phyloP scores from a whole-genome alignment of 306 rosid genomes.

The Lathyrus sativus region DNA sequence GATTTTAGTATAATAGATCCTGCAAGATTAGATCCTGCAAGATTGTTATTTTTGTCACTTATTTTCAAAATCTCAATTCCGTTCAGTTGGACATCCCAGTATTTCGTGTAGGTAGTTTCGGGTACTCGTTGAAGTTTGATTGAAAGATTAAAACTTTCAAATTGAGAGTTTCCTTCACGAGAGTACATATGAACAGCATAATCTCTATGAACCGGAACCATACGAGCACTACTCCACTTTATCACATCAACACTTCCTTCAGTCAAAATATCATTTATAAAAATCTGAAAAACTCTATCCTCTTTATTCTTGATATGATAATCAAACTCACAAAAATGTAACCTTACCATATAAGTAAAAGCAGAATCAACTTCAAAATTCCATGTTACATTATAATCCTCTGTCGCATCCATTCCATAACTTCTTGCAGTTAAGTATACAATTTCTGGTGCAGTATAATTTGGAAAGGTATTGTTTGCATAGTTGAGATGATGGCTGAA shows the following conservation, averaged over 20 bases:
- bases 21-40: conserved; percentile 30
- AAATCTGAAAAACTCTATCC: conserved; percentile 18
- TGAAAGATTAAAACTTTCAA: background rate
- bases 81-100: conserved; percentile 12
- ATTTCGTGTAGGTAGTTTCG: rapidly evolving
- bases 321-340: conserved; percentile 36
- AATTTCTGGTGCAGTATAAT: background rate
- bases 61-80: conserved; percentile 43
- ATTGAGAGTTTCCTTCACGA: background rate
- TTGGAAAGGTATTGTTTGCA: background rate
- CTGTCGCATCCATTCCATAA: background rate
- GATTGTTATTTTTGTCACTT: conserved; percentile 17
- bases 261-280: background rate
- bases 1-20: conserved; percentile 4
- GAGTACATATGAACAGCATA: background rate
- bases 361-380: conserved; percentile 5
- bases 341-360: conserved; percentile 12
- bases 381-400: conserved; percentile 23
- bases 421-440: conserved; percentile 19
- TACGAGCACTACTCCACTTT: background rate
- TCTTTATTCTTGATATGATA: background rate
- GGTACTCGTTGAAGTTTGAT: conserved; percentile 22
- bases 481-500: background rate
- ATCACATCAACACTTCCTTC: background rate
- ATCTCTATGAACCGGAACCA: conserved; percentile 26